A percentile compares a stretch with the other conserved stretches of the same genome.
Conservation (phyloP, 2,329 filamentous ascomycete genomes). For the Penicillium brasilianum region DNA sequence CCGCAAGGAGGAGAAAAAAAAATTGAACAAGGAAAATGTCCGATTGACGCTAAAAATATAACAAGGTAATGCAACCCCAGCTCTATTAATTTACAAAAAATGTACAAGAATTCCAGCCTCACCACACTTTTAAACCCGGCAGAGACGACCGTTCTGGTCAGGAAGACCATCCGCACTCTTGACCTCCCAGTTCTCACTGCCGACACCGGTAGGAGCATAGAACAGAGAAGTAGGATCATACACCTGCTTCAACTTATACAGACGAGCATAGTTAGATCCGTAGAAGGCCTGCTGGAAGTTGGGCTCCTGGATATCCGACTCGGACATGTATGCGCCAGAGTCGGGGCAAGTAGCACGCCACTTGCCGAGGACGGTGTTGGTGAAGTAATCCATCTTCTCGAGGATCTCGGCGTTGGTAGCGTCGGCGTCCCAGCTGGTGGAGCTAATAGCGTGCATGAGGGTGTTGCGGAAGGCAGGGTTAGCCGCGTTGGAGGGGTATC, state of each 20-base stretch:
- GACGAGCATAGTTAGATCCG: constrained; percentile 33
- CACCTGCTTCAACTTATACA: constrained; percentile 54
- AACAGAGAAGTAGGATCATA: constrained; percentile 58
- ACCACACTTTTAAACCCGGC: constrained; percentile 28
- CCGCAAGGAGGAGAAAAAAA: too few species aligned
- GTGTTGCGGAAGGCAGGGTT: constrained; percentile 35
- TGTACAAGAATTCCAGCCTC: background rate
- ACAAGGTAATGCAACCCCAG: background rate
- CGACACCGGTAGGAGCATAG: constrained; percentile 57
- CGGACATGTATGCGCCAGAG: constrained; percentile 48
- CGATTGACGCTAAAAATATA: background rate
- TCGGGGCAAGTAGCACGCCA: constrained; percentile 36
- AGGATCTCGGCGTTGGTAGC: constrained; percentile 46
- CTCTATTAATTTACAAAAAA: background rate
- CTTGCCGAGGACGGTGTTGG: constrained; percentile 24
- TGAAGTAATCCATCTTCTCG: constrained; percentile 29
- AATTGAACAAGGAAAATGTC: background rate
- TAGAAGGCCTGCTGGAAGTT: constrained; percentile 40
- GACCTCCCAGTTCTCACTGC: constrained; percentile 58
- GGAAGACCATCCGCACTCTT: constrained; percentile 37
- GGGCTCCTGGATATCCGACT: constrained; percentile 53
- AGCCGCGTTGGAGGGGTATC: constrained; percentile 25
- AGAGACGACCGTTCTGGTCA: constrained; percentile 50
- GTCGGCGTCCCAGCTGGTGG: constrained; percentile 29
- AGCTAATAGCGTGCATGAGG: constrained; percentile 35